Base-by-base conservation (phyloP, 352 stramenopile genomes). In the Aphanomyces invadans region DNA sequence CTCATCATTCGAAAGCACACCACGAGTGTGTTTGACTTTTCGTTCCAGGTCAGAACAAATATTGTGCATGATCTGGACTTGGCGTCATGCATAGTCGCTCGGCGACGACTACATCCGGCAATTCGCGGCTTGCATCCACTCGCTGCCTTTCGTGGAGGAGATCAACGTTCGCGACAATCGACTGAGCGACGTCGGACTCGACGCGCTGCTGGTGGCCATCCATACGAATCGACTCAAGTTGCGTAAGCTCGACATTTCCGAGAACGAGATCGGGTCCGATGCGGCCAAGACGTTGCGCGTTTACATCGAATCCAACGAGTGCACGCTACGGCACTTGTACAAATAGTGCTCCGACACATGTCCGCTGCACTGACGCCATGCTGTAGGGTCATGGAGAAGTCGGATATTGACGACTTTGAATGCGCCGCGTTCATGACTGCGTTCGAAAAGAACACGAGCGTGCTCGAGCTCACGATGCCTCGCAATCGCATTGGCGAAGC, bases 91-190 rank as follows among this genome's bases (percentile, higher is more conserved):
- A 5, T 56, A 90, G 48, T 78, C 79, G 2, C 75, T 90, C 5
- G 78, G 76, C 1, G 78, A 90, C 56, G 72, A 73, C 12, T 90
- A 82, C 61, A 77, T 87, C 32, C 62, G 79, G 21, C 76, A 80
- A 32, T 90, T 88, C 52, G 78, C 79, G 3, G 70, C 71, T 12
- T 86, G 79, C 12, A 60, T 74, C 31, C 74, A 81, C 5, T 72
- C 87, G 11, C 42, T 92, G 29, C 81, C 84, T 5, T 77, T 77
- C 42, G 76, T 92, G 0, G 78, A 90, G 69, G 81, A 90, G 54
- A 87, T 97, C 45, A 82, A 87, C 25, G 79, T 97, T 3, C 76
- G 82, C 5, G 87, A 96, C 72, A 97, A 97, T 45, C 83, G 89
- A 0, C 73, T 97, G 12, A 95, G 71, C 7, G 89, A 97, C 55